Evolutionary conservation across 305 asterid genomes (phyloP), one percentile per base, ranked within the genome.

Genomic region (Fraxinus baroniana): DNA sequence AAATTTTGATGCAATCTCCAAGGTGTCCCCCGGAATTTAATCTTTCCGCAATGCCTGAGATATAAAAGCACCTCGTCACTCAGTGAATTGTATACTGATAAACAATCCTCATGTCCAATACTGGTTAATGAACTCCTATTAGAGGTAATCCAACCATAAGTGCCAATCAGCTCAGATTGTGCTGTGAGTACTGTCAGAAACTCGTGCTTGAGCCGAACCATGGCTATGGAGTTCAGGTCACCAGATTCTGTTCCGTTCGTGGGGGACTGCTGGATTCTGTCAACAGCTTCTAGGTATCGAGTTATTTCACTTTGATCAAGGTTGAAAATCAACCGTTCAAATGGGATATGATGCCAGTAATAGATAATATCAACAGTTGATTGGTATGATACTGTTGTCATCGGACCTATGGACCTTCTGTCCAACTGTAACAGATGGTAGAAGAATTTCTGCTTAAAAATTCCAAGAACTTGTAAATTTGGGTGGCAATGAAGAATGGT

Each of bases 281-380:
- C 88, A 33, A 93, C 87, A 24, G 97, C 94, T 70, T 86, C 88
- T 36, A 92, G 62, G 85, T 90, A 92, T 3, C 77, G 83, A 73
- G 49, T 33, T 20, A 86, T 82, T 9, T 86, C 93, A 3, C 30
- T 72, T 39, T 83, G 89, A 85, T 84, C 87, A 33, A 83, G 46
- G 85, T 91, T 93, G 89, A 90, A 92, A 73, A 92, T 82, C 24
- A 92, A 87, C 41, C 74, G 83, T 8, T 83, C 87, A 13, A 84
- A 35, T 17, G 92, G 91, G 84, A 74, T 83, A 6, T 85, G 72
- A 9, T 87, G 82, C 94, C 94, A 92, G 1, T 44, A 83, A 1
- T 78, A 17, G 83, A 92, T 52, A 3, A 82, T 71, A 17, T 80
- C 89, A 2, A 72, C 82, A 33, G 94, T 90, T 26, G 92, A 57